Conservation (phyloP, 2,329 filamentous ascomycete genomes). For the Colletotrichum sansevieriae region DNA sequence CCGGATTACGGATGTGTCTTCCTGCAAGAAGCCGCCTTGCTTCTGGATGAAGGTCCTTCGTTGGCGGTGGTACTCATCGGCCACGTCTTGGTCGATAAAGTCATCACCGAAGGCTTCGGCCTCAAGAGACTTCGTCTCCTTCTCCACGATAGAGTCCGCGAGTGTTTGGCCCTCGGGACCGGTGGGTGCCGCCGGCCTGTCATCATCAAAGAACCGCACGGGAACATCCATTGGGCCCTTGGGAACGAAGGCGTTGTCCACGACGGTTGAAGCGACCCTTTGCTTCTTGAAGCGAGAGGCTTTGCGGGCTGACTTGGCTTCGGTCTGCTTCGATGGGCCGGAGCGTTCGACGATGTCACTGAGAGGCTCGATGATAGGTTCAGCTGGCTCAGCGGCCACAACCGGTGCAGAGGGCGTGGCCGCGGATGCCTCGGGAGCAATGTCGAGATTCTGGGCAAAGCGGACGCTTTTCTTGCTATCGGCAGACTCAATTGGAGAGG, state of each 20-base stretch:
- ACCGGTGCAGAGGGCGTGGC: neutral
- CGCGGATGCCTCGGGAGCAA: slow-evolving; percentile 62
- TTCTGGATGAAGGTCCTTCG: slow-evolving; percentile 86
- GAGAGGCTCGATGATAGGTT: slow-evolving; percentile 60
- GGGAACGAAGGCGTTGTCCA: slow-evolving; percentile 49
- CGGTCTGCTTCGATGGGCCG: slow-evolving; percentile 42
- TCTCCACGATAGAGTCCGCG: slow-evolving; percentile 71
- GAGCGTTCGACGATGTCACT: slow-evolving; percentile 66
- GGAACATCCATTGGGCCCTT: slow-evolving; percentile 61
- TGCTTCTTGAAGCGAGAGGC: slow-evolving; percentile 66
- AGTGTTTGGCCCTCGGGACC: slow-evolving; percentile 69
- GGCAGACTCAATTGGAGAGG: slow-evolving; percentile 40
- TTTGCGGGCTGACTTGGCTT: slow-evolving; percentile 52
- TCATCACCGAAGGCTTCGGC: slow-evolving; percentile 63
- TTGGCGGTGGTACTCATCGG: slow-evolving; percentile 84
- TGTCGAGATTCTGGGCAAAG: slow-evolving; percentile 82
- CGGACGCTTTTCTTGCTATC: slow-evolving; percentile 77
- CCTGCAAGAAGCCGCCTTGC: slow-evolving; percentile 83
- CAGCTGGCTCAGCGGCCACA: slow-evolving; percentile 42
- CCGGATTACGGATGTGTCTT: slow-evolving; percentile 76
- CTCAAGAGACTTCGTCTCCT: slow-evolving; percentile 54
- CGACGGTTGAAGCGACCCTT: slow-evolving; percentile 30
- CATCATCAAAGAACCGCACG: slow-evolving; percentile 54
- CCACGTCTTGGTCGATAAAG: slow-evolving; percentile 81
- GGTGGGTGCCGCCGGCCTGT: slow-evolving; percentile 56